Evolutionary conservation across 2,329 filamentous ascomycete species (phyloP).

Genomic region (Leptoxyphium fumago): DNA sequence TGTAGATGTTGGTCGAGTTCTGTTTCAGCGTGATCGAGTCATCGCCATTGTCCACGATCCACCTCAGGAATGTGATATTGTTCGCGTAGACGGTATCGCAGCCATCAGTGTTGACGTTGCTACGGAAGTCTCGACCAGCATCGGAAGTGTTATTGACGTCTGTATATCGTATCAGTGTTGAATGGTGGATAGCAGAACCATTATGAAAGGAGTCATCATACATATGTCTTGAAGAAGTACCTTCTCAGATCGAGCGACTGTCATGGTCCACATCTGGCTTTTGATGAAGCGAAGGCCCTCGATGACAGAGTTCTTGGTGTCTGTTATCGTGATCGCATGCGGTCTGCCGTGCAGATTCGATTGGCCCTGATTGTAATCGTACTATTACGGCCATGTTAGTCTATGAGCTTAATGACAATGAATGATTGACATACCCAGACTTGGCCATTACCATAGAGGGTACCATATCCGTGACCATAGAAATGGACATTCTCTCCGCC

Average conservation of each 20-base stretch:
- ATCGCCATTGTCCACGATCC: slow-evolving; percentile 38
- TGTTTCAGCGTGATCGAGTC: slow-evolving; percentile 40
- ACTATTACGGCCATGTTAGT: slow-evolving; percentile 6
- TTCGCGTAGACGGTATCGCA: slow-evolving; percentile 41
- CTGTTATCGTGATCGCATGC: slow-evolving; percentile 37
- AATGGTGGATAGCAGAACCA: too few relatives aligned
- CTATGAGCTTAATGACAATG: background rate
- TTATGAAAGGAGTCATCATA: background rate
- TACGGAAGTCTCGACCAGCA: slow-evolving; percentile 1
- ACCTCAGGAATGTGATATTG: slow-evolving; percentile 36
- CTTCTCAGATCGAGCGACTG: slow-evolving; percentile 34
- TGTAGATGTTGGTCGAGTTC: slow-evolving; percentile 40
- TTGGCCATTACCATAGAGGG: slow-evolving; percentile 45
- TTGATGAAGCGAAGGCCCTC: slow-evolving; percentile 37
- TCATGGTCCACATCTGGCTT: slow-evolving; percentile 45
- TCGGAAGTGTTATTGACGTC: slow-evolving; percentile 35
- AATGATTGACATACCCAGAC: slow-evolving; percentile 33
- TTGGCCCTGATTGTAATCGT: slow-evolving; percentile 13
- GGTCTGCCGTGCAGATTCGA: slow-evolving; percentile 37
- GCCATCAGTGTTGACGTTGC: slow-evolving; percentile 31
- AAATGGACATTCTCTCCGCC: slow-evolving; percentile 38
- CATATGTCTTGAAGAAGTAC: slow-evolving; percentile 35
- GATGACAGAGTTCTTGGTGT: slow-evolving; percentile 34
- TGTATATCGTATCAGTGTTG: background rate
- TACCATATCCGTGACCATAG: slow-evolving; percentile 37